A percentile compares a stretch with the other conserved stretches of the same genome.
Evolutionary conservation across 2,329 filamentous ascomycete species (phyloP).

Genomic region (Pseudopithomyces maydicus): DNA sequence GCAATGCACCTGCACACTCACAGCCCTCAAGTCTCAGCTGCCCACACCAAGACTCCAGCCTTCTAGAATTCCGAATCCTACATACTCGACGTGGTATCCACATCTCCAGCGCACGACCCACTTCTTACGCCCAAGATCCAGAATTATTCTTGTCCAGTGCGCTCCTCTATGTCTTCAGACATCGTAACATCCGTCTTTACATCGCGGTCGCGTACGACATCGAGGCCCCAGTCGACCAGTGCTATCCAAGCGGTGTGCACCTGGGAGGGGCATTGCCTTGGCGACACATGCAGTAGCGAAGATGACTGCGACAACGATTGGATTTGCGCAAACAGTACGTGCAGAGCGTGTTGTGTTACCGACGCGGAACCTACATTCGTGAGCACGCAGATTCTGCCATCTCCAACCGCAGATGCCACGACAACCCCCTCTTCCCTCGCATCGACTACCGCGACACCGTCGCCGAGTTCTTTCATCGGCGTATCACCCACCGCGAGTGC

Average conservation of each 20-base stretch:
- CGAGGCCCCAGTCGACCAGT: constrained; percentile 9
- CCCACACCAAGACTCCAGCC: background rate
- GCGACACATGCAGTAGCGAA: constrained; percentile 24
- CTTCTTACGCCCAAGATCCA: background rate
- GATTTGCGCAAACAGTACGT: constrained; percentile 28
- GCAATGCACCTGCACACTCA: background rate
- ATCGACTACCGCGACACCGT: background rate
- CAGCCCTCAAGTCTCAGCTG: constrained; percentile 2
- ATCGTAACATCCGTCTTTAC: background rate
- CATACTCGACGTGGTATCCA: background rate
- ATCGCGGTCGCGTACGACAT: constrained; percentile 1
- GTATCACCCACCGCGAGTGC: background rate
- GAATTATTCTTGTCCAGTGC: background rate
- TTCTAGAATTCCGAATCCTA: background rate
- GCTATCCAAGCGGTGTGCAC: constrained; percentile 13
- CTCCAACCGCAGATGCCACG: background rate
- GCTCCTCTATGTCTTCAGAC: constrained; percentile 1
- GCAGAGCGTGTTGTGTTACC: constrained; percentile 18
- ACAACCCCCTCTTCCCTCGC: background rate
- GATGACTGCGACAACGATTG: constrained; percentile 32
- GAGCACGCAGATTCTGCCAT: background rate
- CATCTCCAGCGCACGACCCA: background rate
- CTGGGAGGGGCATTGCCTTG: constrained; percentile 18
- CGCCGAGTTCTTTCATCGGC: background rate
- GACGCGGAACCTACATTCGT: background rate